Evolutionary conservation across 306 rosid genomes (phyloP).

Genomic region (Rosa chinensis): DNA sequence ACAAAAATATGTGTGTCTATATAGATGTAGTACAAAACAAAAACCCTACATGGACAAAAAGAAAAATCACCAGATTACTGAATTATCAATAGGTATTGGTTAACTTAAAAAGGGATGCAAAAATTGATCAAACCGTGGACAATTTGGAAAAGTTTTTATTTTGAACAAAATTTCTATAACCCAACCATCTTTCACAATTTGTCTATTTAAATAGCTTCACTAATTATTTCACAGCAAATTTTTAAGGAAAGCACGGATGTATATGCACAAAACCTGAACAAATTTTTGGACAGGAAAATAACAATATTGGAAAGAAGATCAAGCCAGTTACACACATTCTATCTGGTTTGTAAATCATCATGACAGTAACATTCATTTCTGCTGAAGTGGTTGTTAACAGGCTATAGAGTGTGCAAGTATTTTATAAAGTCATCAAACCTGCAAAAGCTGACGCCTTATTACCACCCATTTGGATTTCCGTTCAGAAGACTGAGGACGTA

Average conservation of each 20-base stretch:
- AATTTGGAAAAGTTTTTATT: neutral
- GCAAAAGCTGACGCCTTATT: constrained; percentile 90
- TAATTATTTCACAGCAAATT: neutral
- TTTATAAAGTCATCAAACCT: constrained; percentile 46
- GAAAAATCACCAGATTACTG: neutral
- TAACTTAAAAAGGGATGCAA: neutral
- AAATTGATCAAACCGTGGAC: neutral
- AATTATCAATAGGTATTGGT: neutral
- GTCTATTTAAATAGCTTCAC: neutral
- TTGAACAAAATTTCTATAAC: neutral
- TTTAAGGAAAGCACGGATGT: too few relatives aligned
- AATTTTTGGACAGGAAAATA: neutral
- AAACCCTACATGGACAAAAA: neutral
- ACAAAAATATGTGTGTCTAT: too few relatives aligned
- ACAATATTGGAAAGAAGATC: neutral
- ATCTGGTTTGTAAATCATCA: constrained; percentile 6
- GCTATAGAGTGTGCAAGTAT: constrained; percentile 2
- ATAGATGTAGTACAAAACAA: neutral
- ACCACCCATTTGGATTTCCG: constrained; percentile 89
- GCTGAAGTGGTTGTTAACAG: constrained; percentile 6
- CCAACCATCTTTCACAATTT: neutral
- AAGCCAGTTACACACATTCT: neutral
- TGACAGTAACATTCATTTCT: neutral
- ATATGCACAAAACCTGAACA: neutral
- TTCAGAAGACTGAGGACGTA: constrained; percentile 89